phyloP scores from a whole-genome alignment of 768 basidiomycete genomes.

The Calocybe gangraenosa region DNA sequence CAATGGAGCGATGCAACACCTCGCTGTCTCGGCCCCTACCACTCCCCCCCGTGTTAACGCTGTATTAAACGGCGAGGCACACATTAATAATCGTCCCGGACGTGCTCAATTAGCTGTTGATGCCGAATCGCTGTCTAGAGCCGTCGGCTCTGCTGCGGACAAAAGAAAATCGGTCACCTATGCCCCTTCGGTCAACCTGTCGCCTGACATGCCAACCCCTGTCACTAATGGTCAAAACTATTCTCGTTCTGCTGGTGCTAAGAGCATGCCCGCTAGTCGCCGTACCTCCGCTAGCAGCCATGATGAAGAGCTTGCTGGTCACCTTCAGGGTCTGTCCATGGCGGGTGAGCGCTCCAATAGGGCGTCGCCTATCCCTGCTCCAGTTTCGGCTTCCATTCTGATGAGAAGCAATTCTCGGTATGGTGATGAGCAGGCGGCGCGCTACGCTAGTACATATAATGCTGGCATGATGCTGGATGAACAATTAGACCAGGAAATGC shows the following conservation, averaged over 20 bases:
- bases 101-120: constrained; percentile 53
- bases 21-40: constrained; percentile 87
- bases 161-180: constrained; percentile 88
- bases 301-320: constrained; percentile 76
- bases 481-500: constrained; percentile 91
- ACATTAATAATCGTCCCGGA: constrained; percentile 34
- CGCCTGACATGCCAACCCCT: constrained; percentile 56
- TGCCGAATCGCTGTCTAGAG: constrained; percentile 60
- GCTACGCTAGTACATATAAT: constrained; percentile 65
- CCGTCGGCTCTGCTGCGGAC: constrained; percentile 64
- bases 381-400: constrained; percentile 50
- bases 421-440: constrained; percentile 53
- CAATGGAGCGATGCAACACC: constrained; percentile 56
- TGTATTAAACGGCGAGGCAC: constrained; percentile 56
- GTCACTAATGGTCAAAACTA: constrained; percentile 48
- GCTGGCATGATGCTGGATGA: constrained; percentile 91
- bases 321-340: constrained; percentile 69
- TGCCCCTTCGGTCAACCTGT: constrained; percentile 71
- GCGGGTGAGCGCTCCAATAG: constrained; percentile 56
- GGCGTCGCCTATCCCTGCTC: constrained; percentile 51
- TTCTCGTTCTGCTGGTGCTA: constrained; percentile 69
- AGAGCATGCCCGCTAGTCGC: constrained; percentile 91
- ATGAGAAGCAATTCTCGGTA: constrained; percentile 45
- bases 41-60: constrained; percentile 81
- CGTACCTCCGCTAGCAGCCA: constrained; percentile 86